phyloP scores from a whole-genome alignment of 257 asterid species.

The Paulownia fortunei region DNA sequence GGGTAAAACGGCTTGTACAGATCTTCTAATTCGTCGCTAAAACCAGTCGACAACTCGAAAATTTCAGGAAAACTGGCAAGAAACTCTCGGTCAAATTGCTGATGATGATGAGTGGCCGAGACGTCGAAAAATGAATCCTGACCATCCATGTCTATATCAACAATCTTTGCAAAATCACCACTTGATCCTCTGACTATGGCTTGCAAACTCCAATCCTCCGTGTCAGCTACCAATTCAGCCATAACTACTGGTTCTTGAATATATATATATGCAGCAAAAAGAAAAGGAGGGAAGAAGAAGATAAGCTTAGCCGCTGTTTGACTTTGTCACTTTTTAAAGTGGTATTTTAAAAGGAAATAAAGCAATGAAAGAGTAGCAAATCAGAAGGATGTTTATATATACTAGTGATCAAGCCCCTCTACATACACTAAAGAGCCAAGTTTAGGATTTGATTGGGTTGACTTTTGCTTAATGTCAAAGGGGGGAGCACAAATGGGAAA shows the following conservation, averaged over 20 bases:
- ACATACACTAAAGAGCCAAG: conserved; percentile 28
- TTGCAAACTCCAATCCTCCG: conserved; percentile 71
- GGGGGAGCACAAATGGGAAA: conserved; percentile 36
- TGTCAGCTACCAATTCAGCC: conserved; percentile 29
- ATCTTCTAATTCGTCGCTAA: conserved; percentile 61
- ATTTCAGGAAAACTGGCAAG: conserved; percentile 41
- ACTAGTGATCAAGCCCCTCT: background rate
- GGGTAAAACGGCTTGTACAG: conserved; percentile 81
- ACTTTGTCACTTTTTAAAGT: conserved; percentile 31
- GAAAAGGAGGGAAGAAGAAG: background rate
- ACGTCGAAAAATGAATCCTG: conserved; percentile 11
- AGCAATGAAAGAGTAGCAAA: conserved; percentile 28
- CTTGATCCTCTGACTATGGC: conserved; percentile 63
- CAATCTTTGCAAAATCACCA: conserved; percentile 39
- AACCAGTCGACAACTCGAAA: conserved; percentile 36
- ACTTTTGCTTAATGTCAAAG: conserved; percentile 60
- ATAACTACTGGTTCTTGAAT: background rate
- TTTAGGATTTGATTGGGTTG: conserved; percentile 40
- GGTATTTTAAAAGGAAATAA: background rate
- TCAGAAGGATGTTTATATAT: conserved; percentile 39
- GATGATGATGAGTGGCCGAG: background rate
- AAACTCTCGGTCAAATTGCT: conserved; percentile 32
- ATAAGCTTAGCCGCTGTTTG: conserved; percentile 41
- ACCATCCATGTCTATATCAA: conserved; percentile 25
- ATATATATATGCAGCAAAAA: background rate